Evolutionary conservation across 495 filamentous ascomycete species (phyloP).

Genomic region (Xylaria intraflava): DNA sequence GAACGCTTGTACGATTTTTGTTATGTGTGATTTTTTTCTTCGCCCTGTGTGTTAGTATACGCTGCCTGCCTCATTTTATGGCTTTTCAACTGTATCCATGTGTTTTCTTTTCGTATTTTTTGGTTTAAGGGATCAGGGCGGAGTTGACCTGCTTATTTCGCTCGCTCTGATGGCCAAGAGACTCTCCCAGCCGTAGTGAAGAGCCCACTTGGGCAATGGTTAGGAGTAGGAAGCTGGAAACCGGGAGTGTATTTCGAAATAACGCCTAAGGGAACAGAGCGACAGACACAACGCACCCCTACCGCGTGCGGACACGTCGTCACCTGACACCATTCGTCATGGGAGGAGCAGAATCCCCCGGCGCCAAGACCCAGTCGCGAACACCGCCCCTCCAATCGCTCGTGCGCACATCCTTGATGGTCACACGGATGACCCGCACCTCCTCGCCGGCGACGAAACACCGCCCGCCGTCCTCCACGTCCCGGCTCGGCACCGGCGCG

Average conservation of each 20-base stretch:
- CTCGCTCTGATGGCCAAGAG: too few species aligned
- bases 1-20: too few species aligned
- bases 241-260: not conserved
- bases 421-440: slow-evolving; percentile 67
- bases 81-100: too few species aligned
- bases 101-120: too few species aligned
- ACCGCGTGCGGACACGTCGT: not conserved
- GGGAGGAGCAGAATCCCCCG: slow-evolving; percentile 19
- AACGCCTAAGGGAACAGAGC: not conserved
- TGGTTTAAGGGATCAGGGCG: too few species aligned
- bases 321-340: slow-evolving; percentile 28
- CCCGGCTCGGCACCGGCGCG: slow-evolving; percentile 28
- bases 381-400: slow-evolving; percentile 78
- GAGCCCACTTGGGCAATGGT: too few species aligned
- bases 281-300: not conserved
- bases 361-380: slow-evolving; percentile 61
- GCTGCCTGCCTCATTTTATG: too few species aligned
- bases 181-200: too few species aligned
- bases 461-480: slow-evolving; percentile 42
- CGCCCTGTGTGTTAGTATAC: too few species aligned
- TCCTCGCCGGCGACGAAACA: slow-evolving; percentile 65
- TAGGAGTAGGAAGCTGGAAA: not conserved
- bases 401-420: slow-evolving; percentile 65
- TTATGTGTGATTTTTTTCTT: not conserved
- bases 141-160: too few species aligned